These are phyloP conservation scores for Fusarium sp. DNA, from an alignment of 2,329 filamentous ascomycete species.

Conservation along the genomic window DNA sequence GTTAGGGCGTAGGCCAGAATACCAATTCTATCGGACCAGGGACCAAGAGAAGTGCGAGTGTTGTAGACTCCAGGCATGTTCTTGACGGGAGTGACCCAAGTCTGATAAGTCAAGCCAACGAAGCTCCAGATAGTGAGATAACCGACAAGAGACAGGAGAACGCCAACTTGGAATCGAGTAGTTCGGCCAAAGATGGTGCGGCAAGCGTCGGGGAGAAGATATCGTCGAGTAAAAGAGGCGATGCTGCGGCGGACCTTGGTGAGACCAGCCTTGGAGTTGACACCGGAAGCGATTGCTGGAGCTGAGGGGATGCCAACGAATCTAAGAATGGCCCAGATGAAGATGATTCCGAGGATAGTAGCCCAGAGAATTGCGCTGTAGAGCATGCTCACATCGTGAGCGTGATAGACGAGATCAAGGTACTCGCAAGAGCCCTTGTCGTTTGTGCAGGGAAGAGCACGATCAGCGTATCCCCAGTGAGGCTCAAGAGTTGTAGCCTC, in stretches of 20 bases:
- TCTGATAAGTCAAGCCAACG: conserved; percentile 74
- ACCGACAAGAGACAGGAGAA: conserved; percentile 66
- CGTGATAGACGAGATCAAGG: conserved; percentile 62
- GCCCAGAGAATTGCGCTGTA: conserved; percentile 64
- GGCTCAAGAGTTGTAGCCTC: conserved; percentile 51
- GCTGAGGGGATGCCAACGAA: conserved; percentile 46
- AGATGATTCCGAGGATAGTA: conserved; percentile 57
- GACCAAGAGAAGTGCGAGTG: conserved; percentile 73
- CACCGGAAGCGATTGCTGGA: conserved; percentile 27
- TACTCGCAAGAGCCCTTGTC: conserved; percentile 62
- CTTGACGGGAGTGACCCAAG: conserved; percentile 77
- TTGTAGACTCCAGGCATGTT: conserved; percentile 66
- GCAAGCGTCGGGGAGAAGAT: conserved; percentile 71
- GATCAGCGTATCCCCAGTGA: conserved; percentile 62
- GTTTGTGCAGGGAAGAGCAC: conserved; percentile 59
- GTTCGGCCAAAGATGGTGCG: conserved; percentile 72
- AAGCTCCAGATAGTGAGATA: conserved; percentile 78
- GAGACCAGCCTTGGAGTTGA: conserved; percentile 42
- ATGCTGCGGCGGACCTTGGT: conserved; percentile 52
- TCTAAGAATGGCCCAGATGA: conserved; percentile 55
- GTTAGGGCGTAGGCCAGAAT: conserved; percentile 79
- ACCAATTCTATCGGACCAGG: conserved; percentile 76
- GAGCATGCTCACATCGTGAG: conserved; percentile 63
- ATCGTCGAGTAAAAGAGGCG: conserved; percentile 57
- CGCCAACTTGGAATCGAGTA: conserved; percentile 74